phyloP scores from a whole-genome alignment of 768 basidiomycete species.

The Xerocomus spinulosus region DNA sequence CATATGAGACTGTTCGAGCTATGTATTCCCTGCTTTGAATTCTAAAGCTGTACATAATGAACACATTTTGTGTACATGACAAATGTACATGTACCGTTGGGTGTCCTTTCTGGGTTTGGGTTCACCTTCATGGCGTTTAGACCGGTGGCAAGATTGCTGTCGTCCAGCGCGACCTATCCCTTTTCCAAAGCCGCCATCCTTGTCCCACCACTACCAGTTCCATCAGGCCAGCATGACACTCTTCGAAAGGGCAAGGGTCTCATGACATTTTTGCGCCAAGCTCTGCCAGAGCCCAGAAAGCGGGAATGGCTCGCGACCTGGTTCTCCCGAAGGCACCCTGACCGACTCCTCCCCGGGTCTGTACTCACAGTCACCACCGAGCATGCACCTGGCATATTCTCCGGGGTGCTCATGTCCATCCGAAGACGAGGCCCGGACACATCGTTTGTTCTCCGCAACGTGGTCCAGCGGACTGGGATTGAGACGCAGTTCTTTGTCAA shows the following conservation, averaged over 20 bases:
- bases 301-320: slow-evolving; percentile 59
- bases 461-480: slow-evolving; percentile 86
- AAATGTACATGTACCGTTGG: too few relatives aligned
- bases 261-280: slow-evolving; percentile 67
- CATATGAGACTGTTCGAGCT: slow-evolving; percentile 16
- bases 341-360: slow-evolving; percentile 76
- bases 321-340: slow-evolving; percentile 67
- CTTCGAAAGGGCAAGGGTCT: slow-evolving; percentile 70
- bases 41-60: slow-evolving; percentile 30
- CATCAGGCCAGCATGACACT: slow-evolving; percentile 35
- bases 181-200: slow-evolving; percentile 69
- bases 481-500: slow-evolving; percentile 89
- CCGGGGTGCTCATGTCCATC: slow-evolving; percentile 82
- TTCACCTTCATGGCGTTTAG: slow-evolving; percentile 12
- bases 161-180: slow-evolving; percentile 44
- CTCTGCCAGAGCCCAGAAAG: slow-evolving; percentile 64
- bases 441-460: slow-evolving; percentile 84
- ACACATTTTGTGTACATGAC: background rate
- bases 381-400: slow-evolving; percentile 78
- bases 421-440: slow-evolving; percentile 83
- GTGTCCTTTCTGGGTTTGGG: slow-evolving; percentile 14
- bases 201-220: slow-evolving; percentile 40
- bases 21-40: slow-evolving; percentile 29
- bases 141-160: slow-evolving; percentile 21
- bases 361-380: slow-evolving; percentile 75